These are phyloP conservation scores for Yamadazyma triangularis DNA, from an alignment of 1,139 yeast genomes.

Conservation along the genomic window DNA sequence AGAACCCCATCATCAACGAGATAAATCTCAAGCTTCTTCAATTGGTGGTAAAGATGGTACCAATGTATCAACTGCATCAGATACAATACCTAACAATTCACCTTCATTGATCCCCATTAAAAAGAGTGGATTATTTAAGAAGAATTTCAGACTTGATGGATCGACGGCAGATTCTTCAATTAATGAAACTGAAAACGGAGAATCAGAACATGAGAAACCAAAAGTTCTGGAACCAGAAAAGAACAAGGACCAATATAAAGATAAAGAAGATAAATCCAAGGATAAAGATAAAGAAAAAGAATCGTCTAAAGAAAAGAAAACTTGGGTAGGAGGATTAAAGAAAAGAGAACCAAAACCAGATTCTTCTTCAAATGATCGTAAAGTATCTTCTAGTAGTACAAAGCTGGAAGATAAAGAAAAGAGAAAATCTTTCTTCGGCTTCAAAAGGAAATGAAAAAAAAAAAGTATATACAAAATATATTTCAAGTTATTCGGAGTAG, in stretches of 20 bases:
- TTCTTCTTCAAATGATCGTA: constrained; percentile 12
- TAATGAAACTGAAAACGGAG: too few relatives aligned
- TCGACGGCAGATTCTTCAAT: constrained; percentile 8
- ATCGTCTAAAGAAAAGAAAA: constrained; percentile 28
- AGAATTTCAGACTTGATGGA: constrained; percentile 25
- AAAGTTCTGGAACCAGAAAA: too few relatives aligned
- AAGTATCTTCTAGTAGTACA: constrained; percentile 12
- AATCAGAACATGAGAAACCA: too few relatives aligned
- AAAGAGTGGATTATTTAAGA: constrained; percentile 22
- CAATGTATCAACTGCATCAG: not conserved
- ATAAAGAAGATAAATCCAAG: not conserved
- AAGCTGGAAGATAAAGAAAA: constrained; percentile 16
- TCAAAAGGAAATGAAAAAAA: constrained; percentile 32
- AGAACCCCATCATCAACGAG: not conserved
- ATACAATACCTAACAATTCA: not conserved
- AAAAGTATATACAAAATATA: too few relatives aligned
- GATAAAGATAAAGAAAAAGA: constrained; percentile 1
- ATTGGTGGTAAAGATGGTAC: constrained; percentile 57
- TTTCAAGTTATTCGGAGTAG: too few relatives aligned
- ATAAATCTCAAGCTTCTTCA: constrained; percentile 95
- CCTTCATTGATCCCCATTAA: constrained; percentile 1
- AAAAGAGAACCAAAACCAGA: constrained; percentile 26
- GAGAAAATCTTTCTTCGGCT: constrained; percentile 35
- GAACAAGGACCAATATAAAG: too few relatives aligned
- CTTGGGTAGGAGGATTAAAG: constrained; percentile 42